Base-by-base conservation (phyloP, 2,329 filamentous ascomycete genomes). In the Colletotrichum sp. region DNA sequence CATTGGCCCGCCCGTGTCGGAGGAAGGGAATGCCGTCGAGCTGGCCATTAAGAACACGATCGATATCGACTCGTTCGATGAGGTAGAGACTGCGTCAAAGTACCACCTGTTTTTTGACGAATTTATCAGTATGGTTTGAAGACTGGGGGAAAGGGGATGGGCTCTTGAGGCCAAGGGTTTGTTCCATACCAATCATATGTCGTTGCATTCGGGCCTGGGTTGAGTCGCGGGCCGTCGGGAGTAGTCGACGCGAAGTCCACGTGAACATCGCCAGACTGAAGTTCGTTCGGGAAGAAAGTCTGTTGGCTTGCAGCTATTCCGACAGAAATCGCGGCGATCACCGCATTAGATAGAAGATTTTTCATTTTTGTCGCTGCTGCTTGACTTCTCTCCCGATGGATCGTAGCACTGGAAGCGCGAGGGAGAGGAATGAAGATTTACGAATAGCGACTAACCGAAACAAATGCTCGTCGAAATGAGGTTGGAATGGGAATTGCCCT, bases 401-500 rank as follows among this genome's bases (percentile, higher is more conserved):
- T n/a, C 9, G 39, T n/a, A n/a, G 5, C 39, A 48, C 3, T 13
- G 43, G 3, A 12, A 48, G n/a, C n/a, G 6, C 5, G 3, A 4
- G n/a, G 43, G n/a, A 48, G 12, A 21, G 6, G 3, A 21, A 13
- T 52, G 43, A 0, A 3, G 43, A 13, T 21, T 6, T 52, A 52
- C 10, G 43, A 52, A 21, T 21, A 21, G 43, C n/a, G 2, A 48
- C 43, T 12, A 2, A 21, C 12, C 0, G 10, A 7, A 52, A 52
- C 10, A 12, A 52, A 21, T 1, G 6, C 0, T 21, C 1, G 12
- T 21, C 10, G 10, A 52, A 12, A 12, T 0, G 4, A 52, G n/a
- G 0, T 52, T 52, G 0, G 0, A 52, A 52, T 0, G 6, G n/a
- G 3, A 4, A 13, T 13, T 0, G n/a, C 10, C n/a, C n/a, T 10